Percentiles rank a stretch among this genome's conserved stretches.
Conservation (phyloP, 306 rosid genomes). For the Vigna unguiculata region DNA sequence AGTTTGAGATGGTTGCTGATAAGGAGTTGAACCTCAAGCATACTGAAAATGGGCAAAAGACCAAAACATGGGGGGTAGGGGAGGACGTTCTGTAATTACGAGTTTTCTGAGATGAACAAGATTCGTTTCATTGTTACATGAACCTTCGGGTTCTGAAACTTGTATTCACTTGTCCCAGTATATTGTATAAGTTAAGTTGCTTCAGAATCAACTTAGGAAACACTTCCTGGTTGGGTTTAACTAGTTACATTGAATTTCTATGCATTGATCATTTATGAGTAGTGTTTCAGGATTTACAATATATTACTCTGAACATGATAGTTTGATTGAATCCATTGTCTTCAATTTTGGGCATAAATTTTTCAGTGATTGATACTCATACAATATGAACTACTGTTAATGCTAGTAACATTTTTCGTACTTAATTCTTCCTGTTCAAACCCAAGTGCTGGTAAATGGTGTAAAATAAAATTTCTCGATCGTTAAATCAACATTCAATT, state of each 20-base stretch:
- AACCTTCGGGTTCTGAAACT: constrained; percentile 23
- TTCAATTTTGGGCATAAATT: neutral
- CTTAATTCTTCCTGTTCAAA: neutral
- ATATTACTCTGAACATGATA: neutral
- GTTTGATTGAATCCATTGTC: neutral
- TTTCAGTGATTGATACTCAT: neutral
- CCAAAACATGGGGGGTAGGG: neutral
- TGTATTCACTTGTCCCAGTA: constrained; percentile 26
- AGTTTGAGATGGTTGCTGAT: constrained; percentile 6
- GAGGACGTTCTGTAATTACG: constrained; percentile 27
- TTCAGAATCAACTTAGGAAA: neutral
- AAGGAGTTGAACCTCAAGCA: constrained; percentile 8
- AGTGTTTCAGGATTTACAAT: neutral
- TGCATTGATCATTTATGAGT: neutral
- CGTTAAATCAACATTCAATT: neutral
- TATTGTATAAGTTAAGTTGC: constrained; percentile 6
- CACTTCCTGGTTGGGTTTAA: neutral
- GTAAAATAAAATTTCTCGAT: neutral
- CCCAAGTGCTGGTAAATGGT: neutral
- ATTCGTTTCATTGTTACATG: constrained; percentile 18
- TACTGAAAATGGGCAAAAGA: neutral
- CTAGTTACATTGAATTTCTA: neutral
- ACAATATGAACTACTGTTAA: neutral
- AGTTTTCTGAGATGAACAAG: constrained; percentile 19
- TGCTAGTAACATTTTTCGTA: neutral